Conservation (phyloP, 805 yeast genomes). For the Kodamaea nitidulidarum region DNA sequence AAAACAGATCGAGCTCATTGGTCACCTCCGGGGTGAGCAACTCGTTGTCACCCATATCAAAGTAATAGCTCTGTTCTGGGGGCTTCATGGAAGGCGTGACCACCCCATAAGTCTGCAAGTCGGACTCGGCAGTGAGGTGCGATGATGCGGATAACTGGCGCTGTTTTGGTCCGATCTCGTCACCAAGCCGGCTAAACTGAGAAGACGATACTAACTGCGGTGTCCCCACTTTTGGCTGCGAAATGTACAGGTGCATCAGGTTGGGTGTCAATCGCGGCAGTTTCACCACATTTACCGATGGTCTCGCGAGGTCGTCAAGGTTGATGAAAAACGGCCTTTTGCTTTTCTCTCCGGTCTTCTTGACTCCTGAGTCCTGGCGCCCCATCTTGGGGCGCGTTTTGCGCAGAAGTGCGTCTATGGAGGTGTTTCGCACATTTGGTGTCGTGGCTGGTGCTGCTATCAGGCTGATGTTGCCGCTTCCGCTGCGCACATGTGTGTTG, state of each 20-base stretch:
- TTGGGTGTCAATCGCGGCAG: conserved; percentile 6
- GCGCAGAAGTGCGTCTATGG: background rate
- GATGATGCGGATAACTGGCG: background rate
- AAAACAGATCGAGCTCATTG: conserved; percentile 1
- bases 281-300: conserved; percentile 4
- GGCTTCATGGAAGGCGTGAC: conserved; percentile 33
- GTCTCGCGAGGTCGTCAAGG: conserved; percentile 12
- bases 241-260: conserved; percentile 4
- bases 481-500: background rate
- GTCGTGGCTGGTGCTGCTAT: background rate
- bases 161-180: background rate
- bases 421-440: background rate
- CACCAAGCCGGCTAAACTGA: conserved; percentile 12
- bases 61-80: conserved; percentile 22
- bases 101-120: background rate
- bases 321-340: conserved; percentile 11
- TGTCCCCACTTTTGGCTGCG: conserved; percentile 5
- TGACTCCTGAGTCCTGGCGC: conserved; percentile 15
- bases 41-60: conserved; percentile 8
- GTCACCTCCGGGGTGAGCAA: conserved; percentile 12
- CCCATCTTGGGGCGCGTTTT: conserved; percentile 10
- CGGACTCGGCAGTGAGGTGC: background rate
- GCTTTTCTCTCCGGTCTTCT: conserved; percentile 4
- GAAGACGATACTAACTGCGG: conserved; percentile 13
- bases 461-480: background rate